These are phyloP conservation scores for Trichoderma koningii DNA, from an alignment of 2,329 filamentous ascomycete species.

Conservation along the genomic window DNA sequence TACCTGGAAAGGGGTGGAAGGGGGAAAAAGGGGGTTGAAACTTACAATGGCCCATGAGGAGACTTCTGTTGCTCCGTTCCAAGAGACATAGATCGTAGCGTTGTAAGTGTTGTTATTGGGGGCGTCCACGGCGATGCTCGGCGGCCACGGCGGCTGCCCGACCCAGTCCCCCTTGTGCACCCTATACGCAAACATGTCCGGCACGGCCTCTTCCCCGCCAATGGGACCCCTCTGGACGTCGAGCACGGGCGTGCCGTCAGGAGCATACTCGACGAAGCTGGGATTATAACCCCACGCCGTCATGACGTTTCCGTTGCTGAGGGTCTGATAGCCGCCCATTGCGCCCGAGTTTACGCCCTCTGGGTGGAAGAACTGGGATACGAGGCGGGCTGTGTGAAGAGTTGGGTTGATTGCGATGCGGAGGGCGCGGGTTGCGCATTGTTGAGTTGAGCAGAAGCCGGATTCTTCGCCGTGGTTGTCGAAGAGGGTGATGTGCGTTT, in stretches of 20 bases:
- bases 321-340: constrained; percentile 7
- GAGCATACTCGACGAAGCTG: constrained; percentile 10
- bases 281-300: constrained; percentile 11
- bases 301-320: neutral
- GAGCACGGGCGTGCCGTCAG: constrained; percentile 5
- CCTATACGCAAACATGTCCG: constrained; percentile 18
- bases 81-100: constrained; percentile 11
- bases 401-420: constrained; percentile 7
- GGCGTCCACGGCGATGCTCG: neutral
- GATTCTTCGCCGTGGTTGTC: constrained; percentile 18
- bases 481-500: constrained; percentile 15
- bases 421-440: constrained; percentile 3
- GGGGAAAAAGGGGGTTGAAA: neutral
- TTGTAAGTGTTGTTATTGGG: neutral
- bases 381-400: neutral
- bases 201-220: neutral
- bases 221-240: constrained; percentile 6
- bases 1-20: neutral
- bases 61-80: constrained; percentile 15
- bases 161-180: constrained; percentile 15
- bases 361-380: constrained; percentile 1
- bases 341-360: constrained; percentile 11
- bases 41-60: constrained; percentile 17
- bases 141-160: neutral
- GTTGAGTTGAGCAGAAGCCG: neutral